phyloP scores from a whole-genome alignment of 2,329 filamentous ascomycete genomes.

The Clarireedia homoeocarpa region DNA sequence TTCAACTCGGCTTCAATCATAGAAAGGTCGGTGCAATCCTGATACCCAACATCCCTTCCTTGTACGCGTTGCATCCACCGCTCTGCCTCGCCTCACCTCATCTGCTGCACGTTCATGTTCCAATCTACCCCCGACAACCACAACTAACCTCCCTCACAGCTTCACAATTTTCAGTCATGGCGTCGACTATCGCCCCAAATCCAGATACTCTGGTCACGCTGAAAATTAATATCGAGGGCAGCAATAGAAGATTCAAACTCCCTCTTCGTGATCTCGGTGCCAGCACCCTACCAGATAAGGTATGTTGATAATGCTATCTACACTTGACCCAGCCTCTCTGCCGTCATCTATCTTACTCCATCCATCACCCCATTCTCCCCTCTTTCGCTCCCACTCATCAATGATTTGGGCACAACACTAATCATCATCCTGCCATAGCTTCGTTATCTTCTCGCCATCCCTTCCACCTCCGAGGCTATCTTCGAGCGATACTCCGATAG shows the following conservation, averaged over 20 bases:
- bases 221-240: conserved; percentile 74
- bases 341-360: not conserved
- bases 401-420: conserved; percentile 15
- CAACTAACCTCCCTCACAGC: no score
- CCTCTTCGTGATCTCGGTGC: conserved; percentile 77
- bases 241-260: conserved; percentile 78
- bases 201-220: conserved; percentile 73
- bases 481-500: conserved; percentile 97
- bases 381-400: not conserved
- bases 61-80: no score
- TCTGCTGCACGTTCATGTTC: no score
- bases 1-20: not conserved
- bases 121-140: no score
- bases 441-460: conserved; percentile 58
- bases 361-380: not conserved
- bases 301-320: conserved; percentile 39
- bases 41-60: not conserved
- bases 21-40: not conserved
- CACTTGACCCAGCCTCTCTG: conserved; percentile 14
- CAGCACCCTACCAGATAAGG: conserved; percentile 70
- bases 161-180: conserved; percentile 21
- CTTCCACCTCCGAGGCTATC: conserved; percentile 51
- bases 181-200: conserved; percentile 25
- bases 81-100: no score
- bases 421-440: conserved; percentile 45